Evolutionary conservation across 495 filamentous ascomycete species (phyloP).

Genomic region (Hapsidospora chrysogenum): DNA sequence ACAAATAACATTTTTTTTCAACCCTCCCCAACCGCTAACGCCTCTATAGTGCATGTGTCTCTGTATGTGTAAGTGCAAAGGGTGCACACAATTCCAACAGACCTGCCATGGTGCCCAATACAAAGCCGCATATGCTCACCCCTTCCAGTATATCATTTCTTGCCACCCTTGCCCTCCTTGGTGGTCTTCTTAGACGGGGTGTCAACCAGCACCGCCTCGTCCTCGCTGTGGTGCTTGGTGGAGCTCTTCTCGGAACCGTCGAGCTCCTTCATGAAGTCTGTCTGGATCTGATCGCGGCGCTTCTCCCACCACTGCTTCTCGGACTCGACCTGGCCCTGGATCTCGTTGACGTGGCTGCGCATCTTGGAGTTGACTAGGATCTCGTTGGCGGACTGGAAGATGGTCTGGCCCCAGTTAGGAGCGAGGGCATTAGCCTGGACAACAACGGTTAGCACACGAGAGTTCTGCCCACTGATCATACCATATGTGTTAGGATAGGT

Average conservation of each 20-base stretch:
- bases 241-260: conserved; percentile 28
- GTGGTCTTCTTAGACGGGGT: conserved; percentile 49
- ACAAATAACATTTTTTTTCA: too few species aligned
- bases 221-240: conserved; percentile 41
- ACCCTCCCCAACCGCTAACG: too few species aligned
- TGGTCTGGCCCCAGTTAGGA: conserved; percentile 76
- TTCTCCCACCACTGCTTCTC: conserved; percentile 93
- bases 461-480: conserved; percentile 2
- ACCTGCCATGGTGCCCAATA: too few species aligned
- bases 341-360: conserved; percentile 59
- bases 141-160: conserved; percentile 40
- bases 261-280: conserved; percentile 73
- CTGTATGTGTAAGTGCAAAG: too few species aligned
- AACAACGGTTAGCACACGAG: conserved; percentile 2
- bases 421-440: conserved; percentile 66
- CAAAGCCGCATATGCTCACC: too few species aligned
- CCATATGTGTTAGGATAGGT: neutral
- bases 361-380: conserved; percentile 60
- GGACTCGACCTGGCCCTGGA: conserved; percentile 45
- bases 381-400: conserved; percentile 88
- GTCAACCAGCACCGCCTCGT: conserved; percentile 77
- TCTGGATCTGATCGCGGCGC: conserved; percentile 47
- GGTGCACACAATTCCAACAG: too few species aligned
- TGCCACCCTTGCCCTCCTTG: too few species aligned
- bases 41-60: too few species aligned